Evolutionary conservation across 805 yeast genomes (phyloP), one percentile per base, ranked within the genome.

Genomic region (Sugiyamaella smithiae): DNA sequence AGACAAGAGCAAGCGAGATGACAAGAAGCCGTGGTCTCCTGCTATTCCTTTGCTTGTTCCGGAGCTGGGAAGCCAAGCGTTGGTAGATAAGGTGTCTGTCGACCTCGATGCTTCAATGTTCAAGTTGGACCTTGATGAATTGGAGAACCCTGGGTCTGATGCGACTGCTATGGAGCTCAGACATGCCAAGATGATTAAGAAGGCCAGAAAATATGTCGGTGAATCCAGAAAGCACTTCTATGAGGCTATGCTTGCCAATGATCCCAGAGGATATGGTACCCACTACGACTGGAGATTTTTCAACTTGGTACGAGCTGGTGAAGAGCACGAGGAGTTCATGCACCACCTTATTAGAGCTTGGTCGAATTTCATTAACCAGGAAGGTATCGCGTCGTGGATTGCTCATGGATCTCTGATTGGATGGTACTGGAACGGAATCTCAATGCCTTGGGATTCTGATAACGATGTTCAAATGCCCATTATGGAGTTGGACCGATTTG

Each of bases 241-340:
- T 16, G 62, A 61, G 29, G 52, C 53, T 12, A 20, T 40, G 2
- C 42, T 62, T 8, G 17, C 20, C 16, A 40, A 51, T 24, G 61
- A 59, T 42, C 51, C 54, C 12, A 29, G 23, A 3, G 51, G 43
- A n/a, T 26, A 28, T 14, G 70, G 68, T 5, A 45, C 50, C 28
- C 73, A 69, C 53, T 82, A 81, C 57, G 88, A 83, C 62, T 81
- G 86, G 85, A 71, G 87, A 51, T 82, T 81, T 56, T 83, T 81
- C 71, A 74, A 72, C 54, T 62, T 67, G 43, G 65, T 71, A 32
- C 63, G 73, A n/a, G 57, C 57, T 26, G 65, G 64, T 32, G 57
- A 65, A 31, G 67, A 66, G 37, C 72, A 72, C 51, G 65, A 68
- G 53, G 75, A 72, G 12, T 71, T 78, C 2, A 67, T 81, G 52